A percentile compares a stretch with the other conserved stretches of the same genome.
phyloP scores from a whole-genome alignment of 768 basidiomycete species.

The Calocybe cyanea region DNA sequence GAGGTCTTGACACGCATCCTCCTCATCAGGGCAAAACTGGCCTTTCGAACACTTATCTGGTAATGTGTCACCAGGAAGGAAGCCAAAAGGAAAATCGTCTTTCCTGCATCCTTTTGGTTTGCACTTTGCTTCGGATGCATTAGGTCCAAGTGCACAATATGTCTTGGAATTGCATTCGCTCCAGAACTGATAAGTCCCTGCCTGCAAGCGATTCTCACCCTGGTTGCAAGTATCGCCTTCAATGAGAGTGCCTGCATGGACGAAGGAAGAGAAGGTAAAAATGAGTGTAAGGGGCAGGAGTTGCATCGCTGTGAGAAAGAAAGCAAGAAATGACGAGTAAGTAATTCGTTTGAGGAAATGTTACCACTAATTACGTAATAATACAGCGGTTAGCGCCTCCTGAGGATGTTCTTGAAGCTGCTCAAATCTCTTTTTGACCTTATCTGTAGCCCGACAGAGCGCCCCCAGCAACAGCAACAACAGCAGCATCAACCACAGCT shows the following conservation, averaged over 20 bases:
- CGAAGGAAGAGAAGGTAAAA: constrained; percentile 41
- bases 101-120: constrained; percentile 63
- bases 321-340: too few species aligned
- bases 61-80: constrained; percentile 35
- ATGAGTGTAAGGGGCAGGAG: constrained; percentile 47
- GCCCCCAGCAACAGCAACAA: constrained; percentile 11
- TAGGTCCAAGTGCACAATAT: constrained; percentile 57
- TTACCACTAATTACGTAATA: too few species aligned
- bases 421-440: constrained; percentile 27
- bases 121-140: constrained; percentile 50
- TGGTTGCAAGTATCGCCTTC: constrained; percentile 47
- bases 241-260: constrained; percentile 43
- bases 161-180: constrained; percentile 71
- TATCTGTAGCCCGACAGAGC: constrained; percentile 20
- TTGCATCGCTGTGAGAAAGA: constrained; percentile 11
- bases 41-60: constrained; percentile 60
- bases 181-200: constrained; percentile 76
- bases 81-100: constrained; percentile 79
- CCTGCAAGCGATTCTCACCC: constrained; percentile 62
- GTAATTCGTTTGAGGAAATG: too few species aligned
- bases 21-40: constrained; percentile 84
- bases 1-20: constrained; percentile 58
- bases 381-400: too few species aligned
- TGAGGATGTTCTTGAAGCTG: constrained; percentile 21
- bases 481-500: constrained; percentile 8